These are phyloP conservation scores for Trichoderma erinaceum DNA, from an alignment of 495 filamentous ascomycete species.

Conservation along the genomic window DNA sequence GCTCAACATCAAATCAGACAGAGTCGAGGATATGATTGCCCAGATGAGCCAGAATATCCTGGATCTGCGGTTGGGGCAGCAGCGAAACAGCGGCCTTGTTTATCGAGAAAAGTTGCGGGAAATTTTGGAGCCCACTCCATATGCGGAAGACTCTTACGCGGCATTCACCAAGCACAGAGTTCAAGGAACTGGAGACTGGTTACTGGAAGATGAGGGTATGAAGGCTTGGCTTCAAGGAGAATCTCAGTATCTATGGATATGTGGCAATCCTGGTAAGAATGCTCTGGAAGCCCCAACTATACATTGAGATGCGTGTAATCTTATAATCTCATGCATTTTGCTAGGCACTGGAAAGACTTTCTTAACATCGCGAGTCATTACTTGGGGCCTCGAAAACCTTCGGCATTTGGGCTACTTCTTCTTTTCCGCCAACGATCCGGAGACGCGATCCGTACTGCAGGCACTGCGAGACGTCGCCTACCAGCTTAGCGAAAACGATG, in stretches of 20 bases:
- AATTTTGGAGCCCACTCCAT: constrained; percentile 20
- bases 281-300: background rate
- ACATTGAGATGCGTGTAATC: background rate
- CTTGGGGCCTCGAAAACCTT: constrained; percentile 16
- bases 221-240: constrained; percentile 25
- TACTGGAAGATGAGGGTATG: constrained; percentile 25
- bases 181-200: constrained; percentile 32
- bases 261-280: constrained; percentile 20
- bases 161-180: constrained; percentile 26
- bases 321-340: constrained; percentile 13
- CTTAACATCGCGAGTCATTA: constrained; percentile 28
- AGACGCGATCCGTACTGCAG: constrained; percentile 26
- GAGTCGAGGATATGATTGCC: constrained; percentile 15
- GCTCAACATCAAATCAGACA: constrained; percentile 16
- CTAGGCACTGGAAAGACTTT: constrained; percentile 33
- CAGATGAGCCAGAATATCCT: constrained; percentile 17
- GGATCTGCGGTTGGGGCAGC: constrained; percentile 13
- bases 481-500: constrained; percentile 30
- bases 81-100: constrained; percentile 9
- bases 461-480: constrained; percentile 29
- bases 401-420: constrained; percentile 30
- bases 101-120: constrained; percentile 18
- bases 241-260: constrained; percentile 29
- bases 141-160: constrained; percentile 25
- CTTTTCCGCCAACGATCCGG: constrained; percentile 31